Evolutionary conservation across 805 yeast genomes (phyloP), one percentile per base, ranked within the genome.

Genomic region (Kregervanrija delftensis): DNA sequence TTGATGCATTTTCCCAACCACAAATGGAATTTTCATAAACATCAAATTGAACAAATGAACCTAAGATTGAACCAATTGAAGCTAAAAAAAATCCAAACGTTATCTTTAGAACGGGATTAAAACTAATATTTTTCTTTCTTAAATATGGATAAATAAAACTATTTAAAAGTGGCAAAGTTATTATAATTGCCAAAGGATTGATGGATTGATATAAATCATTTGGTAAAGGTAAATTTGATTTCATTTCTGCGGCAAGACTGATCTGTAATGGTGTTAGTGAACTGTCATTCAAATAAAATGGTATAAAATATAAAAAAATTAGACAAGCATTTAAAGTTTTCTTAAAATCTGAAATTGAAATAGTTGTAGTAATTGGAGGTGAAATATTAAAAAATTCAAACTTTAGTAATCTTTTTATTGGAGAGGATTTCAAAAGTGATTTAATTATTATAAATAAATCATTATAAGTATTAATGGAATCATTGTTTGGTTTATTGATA

Each of bases 121-220:
- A 66, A 8, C 67, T 58, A 43, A 72, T 66, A 33, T 60, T 63
- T 35, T 55, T 48, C 48, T 56, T 63, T 54, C 79, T 61, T 43
- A 74, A 58, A 10, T 61, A 46, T 32, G 81, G 81, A 52, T 76
- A 75, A 9, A 76, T 39, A 8, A 64, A 35, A 46, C 66, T 63
- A 50, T 75, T 76, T 49, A 73, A 65, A 38, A 75, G 61, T 33
- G 81, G 81, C 41, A 76, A 72, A 44, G 71, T 57, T 28, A 76
- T 53, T 42, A 76, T 67, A 42, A 76, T 76, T 12, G 79, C 69
- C 46, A 76, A 61, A 14, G 79, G 79, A 51, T 76, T 75, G 59
- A 76, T 73, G 45, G 74, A 73, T 53, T 68, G 71, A 57, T 73
- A 73, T 50, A 76, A 65, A 58, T 76, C 81, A 53, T 76, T 76